phyloP scores from a whole-genome alignment of 495 filamentous ascomycete species.

The Talaromyces nanjingensis region DNA sequence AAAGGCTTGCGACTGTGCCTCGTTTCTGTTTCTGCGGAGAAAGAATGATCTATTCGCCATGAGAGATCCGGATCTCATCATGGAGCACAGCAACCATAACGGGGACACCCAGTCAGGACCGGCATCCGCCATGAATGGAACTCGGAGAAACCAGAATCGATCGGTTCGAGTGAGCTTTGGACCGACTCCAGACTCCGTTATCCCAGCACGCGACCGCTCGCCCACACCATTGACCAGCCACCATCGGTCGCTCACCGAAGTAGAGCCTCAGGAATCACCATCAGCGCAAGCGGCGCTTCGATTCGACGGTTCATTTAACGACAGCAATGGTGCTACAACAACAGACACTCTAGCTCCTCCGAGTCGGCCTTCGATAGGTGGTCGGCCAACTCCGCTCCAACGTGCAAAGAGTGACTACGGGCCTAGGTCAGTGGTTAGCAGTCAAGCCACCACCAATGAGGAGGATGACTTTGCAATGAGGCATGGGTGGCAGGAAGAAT shows the following conservation, averaged over 20 bases:
- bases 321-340: constrained; percentile 22
- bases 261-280: constrained; percentile 25
- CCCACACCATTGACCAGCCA: constrained; percentile 30
- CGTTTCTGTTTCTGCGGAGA: not conserved
- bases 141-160: constrained; percentile 29
- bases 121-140: constrained; percentile 17
- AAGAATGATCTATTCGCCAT: constrained; percentile 31
- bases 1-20: not conserved
- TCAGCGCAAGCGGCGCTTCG: constrained; percentile 16
- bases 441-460: constrained; percentile 23
- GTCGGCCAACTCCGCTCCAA: constrained; percentile 48
- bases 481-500: constrained; percentile 58
- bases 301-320: constrained; percentile 29
- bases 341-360: constrained; percentile 21
- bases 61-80: constrained; percentile 34
- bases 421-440: constrained; percentile 34
- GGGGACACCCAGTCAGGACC: constrained; percentile 22
- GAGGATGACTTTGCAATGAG: constrained; percentile 50
- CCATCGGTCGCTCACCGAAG: constrained; percentile 33
- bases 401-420: constrained; percentile 70
- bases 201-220: constrained; percentile 34
- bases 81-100: constrained; percentile 26
- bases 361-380: constrained; percentile 24
- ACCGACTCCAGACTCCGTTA: constrained; percentile 35
- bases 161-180: constrained; percentile 41